Conservation (phyloP, 805 yeast genomes). For the Yarrowia divulgata region DNA sequence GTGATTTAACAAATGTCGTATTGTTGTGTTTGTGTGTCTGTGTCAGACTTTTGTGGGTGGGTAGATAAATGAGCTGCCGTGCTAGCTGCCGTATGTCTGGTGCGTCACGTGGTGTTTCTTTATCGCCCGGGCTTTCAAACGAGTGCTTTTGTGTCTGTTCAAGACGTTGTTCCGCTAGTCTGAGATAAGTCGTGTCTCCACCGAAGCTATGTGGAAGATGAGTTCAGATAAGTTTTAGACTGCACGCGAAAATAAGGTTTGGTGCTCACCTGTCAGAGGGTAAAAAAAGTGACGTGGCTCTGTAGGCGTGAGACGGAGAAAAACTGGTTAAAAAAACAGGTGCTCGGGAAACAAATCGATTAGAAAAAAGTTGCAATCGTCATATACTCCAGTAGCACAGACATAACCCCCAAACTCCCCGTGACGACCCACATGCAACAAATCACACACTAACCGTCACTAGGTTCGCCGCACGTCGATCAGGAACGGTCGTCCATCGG, state of each 20-base stretch:
- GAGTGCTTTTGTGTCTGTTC: too few relatives aligned
- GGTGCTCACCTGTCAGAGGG: not conserved
- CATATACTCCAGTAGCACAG: not conserved
- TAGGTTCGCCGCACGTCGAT: constrained; percentile 20
- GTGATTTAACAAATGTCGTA: not conserved
- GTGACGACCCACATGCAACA: not conserved
- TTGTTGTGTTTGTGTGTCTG: not conserved
- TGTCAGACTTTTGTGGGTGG: not conserved
- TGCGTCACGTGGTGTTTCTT: not conserved
- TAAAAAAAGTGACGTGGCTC: constrained; percentile 7
- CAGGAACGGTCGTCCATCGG: not conserved
- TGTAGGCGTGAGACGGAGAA: not conserved
- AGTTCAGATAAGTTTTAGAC: constrained; percentile 12
- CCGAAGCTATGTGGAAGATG: constrained; percentile 3
- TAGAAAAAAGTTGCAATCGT: too few relatives aligned
- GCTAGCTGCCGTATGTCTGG: too few relatives aligned
- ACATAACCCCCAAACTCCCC: not conserved
- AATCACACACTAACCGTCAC: constrained; percentile 1
- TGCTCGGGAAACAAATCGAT: not conserved
- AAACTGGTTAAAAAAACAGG: not conserved
- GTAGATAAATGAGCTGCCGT: not conserved
- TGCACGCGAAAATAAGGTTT: constrained; percentile 16
- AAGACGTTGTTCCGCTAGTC: too few relatives aligned
- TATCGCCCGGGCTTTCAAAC: not conserved
- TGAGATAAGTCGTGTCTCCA: not conserved